Base-by-base conservation (phyloP, 768 basidiomycete genomes). In the Boletus pseudo-olivaceus region DNA sequence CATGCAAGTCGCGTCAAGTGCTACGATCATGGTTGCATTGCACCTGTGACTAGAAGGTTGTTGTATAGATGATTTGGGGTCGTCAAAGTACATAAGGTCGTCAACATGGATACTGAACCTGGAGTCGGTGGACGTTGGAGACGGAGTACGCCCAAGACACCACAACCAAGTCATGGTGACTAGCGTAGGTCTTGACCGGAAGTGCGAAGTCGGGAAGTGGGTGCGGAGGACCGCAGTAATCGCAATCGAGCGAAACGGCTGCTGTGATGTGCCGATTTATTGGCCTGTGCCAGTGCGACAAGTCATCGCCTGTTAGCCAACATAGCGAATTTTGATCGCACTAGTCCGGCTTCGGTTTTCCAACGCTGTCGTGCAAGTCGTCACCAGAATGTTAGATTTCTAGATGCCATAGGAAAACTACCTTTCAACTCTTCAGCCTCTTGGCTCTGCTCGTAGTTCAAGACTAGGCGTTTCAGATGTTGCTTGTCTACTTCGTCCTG, bases 401-500 rank as follows among this genome's bases (percentile, higher is more conserved):
- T 17, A 49, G 9, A 32, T 30, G 27, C 4, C 9, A 42, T 58
- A 39, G 50, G 17, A 30, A 39, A 30, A 27, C 1, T 53, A 87
- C 89, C 88, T 81, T 83, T 89, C 61, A 88, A 63, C 64, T 90
- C 89, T 67, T 91, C 89, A 4, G 81, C 87, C 72, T 92, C 91
- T 69, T 93, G 92, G 33, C 87, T 87, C 62, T 93, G 91, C 65
- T 93, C 92, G 58, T 93, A 94, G 67, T 93, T 82, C 49, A 96
- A 80, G 4, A 97, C 97, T 19, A 98, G 80, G n/a, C 87, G 84
- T 75, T 99, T 99, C 61, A 99, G 75, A 57, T 98, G 92, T 70
- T 98, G 93, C 62, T 98, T 96, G 67, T 99, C 97, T 7, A 91
- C 93, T 72, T 88, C 91, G 72, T 95, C 93, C 67, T 94, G 93